These are phyloP conservation scores for Fusarium fracticaudum DNA, from an alignment of 2,329 filamentous ascomycete genomes.

Conservation along the genomic window DNA sequence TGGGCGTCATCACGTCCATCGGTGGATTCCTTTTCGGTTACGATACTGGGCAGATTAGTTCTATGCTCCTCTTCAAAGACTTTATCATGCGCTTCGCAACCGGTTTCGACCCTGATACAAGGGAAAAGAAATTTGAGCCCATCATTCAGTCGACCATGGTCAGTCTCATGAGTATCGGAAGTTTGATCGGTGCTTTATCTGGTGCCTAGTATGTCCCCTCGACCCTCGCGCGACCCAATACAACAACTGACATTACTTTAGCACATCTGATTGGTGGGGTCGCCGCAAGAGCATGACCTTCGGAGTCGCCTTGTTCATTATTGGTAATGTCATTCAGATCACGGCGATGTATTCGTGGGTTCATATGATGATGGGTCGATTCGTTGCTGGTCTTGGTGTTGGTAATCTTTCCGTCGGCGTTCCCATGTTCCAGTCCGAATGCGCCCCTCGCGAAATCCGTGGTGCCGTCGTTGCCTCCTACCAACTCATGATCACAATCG, in stretches of 20 bases:
- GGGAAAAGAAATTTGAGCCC: conserved; percentile 51
- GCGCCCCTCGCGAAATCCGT: conserved; percentile 68
- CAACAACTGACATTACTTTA: conserved; percentile 26
- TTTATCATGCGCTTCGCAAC: conserved; percentile 67
- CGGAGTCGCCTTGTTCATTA: conserved; percentile 65
- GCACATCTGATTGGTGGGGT: conserved; percentile 66
- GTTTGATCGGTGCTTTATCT: conserved; percentile 62
- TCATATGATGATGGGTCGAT: conserved; percentile 72
- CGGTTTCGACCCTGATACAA: conserved; percentile 45
- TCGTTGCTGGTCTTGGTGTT: conserved; percentile 73
- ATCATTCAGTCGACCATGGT: conserved; percentile 63
- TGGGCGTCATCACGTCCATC: conserved; percentile 64
- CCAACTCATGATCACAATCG: conserved; percentile 78
- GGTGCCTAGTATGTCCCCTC: conserved; percentile 55
- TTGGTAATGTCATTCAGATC: conserved; percentile 75
- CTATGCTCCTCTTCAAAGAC: conserved; percentile 60
- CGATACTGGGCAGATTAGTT: conserved; percentile 69
- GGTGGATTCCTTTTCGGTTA: conserved; percentile 72
- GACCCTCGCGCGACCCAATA: not conserved
- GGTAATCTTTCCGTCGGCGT: conserved; percentile 73
- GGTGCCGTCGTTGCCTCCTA: conserved; percentile 75
- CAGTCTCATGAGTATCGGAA: conserved; percentile 65
- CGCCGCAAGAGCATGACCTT: conserved; percentile 64
- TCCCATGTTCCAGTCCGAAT: conserved; percentile 74
- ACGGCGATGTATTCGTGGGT: conserved; percentile 67